Conservation (phyloP, 2,329 filamentous ascomycete species). For the Akanthomyces dipterigenus region DNA sequence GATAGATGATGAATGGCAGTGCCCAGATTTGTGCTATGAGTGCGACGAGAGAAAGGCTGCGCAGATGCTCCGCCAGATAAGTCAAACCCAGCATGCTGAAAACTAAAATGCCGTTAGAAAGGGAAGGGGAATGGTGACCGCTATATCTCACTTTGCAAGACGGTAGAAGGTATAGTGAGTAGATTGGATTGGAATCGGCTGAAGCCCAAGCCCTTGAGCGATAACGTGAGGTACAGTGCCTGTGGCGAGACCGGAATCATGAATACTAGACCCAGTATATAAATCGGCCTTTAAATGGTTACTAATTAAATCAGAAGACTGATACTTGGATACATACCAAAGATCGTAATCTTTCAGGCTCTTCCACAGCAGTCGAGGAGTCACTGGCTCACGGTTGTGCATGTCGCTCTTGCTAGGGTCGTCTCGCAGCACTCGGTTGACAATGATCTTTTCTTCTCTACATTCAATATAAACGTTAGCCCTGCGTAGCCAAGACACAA, state of each 20-base stretch:
- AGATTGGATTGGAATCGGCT: constrained; percentile 48
- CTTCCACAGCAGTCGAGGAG: constrained; percentile 38
- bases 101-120: background rate
- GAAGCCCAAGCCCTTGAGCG: constrained; percentile 43
- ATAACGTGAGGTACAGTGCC: constrained; percentile 45
- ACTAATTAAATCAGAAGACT: background rate
- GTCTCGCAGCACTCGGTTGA: constrained; percentile 50
- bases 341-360: constrained; percentile 49
- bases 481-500: background rate
- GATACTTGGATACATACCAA: constrained; percentile 26
- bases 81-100: constrained; percentile 39
- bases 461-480: background rate
- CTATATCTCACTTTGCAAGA: constrained; percentile 34
- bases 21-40: constrained; percentile 45
- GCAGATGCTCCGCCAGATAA: constrained; percentile 37
- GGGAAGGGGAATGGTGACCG: background rate
- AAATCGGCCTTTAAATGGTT: constrained; percentile 32
- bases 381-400: constrained; percentile 52
- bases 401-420: constrained; percentile 51
- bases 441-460: constrained; percentile 46
- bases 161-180: constrained; percentile 45
- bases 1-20: constrained; percentile 44
- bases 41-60: constrained; percentile 36
- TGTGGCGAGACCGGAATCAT: constrained; percentile 42
- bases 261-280: constrained; percentile 41